phyloP scores from a whole-genome alignment of 192 early-diverging fungal genomes.

The Backusella liffmaniae region DNA sequence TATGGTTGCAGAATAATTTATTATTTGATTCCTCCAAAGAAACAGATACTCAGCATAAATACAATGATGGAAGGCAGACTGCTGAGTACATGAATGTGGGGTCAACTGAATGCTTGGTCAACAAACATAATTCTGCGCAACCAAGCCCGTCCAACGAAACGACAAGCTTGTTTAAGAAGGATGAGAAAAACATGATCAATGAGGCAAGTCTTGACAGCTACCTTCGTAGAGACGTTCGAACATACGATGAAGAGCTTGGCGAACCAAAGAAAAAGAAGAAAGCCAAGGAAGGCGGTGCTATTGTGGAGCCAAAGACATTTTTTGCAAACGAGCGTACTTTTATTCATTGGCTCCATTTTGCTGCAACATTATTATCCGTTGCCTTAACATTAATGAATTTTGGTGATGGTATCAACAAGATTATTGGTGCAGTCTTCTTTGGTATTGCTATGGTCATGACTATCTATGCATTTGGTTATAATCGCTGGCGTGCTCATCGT shows the following conservation, averaged over 20 bases:
- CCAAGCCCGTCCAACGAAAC: background rate
- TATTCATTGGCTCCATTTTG: slow-evolving; percentile 83
- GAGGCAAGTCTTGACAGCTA: background rate
- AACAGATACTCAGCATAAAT: background rate
- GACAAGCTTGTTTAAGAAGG: background rate
- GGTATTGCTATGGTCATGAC: slow-evolving; percentile 65
- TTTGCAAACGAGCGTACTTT: slow-evolving; percentile 96
- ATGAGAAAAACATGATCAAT: background rate
- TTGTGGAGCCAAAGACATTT: slow-evolving; percentile 84
- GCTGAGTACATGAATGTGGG: background rate
- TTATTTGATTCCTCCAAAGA: background rate
- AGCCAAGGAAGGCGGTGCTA: slow-evolving; percentile 45
- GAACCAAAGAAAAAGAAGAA: background rate
- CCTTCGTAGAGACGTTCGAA: background rate
- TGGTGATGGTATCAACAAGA: slow-evolving; percentile 65
- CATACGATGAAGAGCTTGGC: slow-evolving; percentile 8
- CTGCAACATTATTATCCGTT: slow-evolving; percentile 62
- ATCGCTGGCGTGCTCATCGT: slow-evolving; percentile 73
- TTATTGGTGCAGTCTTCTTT: slow-evolving; percentile 70
- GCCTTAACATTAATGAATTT: slow-evolving; percentile 77
- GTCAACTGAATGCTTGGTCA: slow-evolving; percentile 21
- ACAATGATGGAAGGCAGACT: background rate
- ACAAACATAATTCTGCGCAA: slow-evolving; percentile 5
- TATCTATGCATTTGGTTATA: slow-evolving; percentile 73
- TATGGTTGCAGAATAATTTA: slow-evolving; percentile 17